phyloP scores from a whole-genome alignment of 345 rosid species.

The Camelina neglecta region DNA sequence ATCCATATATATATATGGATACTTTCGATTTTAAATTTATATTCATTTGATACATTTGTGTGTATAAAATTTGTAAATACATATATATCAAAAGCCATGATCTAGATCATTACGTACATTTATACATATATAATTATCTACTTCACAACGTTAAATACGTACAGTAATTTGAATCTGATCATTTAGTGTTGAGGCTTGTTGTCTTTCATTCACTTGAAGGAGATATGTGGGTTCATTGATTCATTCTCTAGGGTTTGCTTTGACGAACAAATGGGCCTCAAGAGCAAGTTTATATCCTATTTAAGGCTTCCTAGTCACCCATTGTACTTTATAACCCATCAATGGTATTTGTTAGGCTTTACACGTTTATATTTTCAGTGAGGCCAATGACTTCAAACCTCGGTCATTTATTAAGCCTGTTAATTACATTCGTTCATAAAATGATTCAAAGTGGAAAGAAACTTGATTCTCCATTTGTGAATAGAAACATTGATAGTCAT shows the following conservation, averaged over 20 bases:
- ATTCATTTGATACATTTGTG: no score
- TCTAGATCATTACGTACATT: no score
- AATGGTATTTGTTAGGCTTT: constrained; percentile 5
- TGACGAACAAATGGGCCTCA: constrained; percentile 17
- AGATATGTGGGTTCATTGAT: constrained; percentile 18
- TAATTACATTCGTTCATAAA: not conserved
- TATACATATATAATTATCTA: no score
- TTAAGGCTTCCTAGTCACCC: not conserved
- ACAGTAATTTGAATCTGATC: not conserved
- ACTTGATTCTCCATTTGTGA: not conserved
- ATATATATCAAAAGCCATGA: no score
- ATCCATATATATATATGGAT: not conserved
- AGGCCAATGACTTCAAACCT: not conserved
- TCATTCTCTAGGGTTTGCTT: not conserved
- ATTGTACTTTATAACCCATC: not conserved
- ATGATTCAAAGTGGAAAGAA: not conserved
- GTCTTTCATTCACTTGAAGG: not conserved
- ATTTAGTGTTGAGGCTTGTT: not conserved
- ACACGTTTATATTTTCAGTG: not conserved
- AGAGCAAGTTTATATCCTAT: not conserved
- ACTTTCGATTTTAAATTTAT: not conserved
- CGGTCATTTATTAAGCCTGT: not conserved
- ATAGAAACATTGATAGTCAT: not conserved
- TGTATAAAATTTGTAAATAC: no score
- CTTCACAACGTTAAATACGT: not conserved